Percentiles rank a stretch among this genome's conserved stretches.
phyloP scores from a whole-genome alignment of 163 green algal species.

The Scenedesmus sp. region DNA sequence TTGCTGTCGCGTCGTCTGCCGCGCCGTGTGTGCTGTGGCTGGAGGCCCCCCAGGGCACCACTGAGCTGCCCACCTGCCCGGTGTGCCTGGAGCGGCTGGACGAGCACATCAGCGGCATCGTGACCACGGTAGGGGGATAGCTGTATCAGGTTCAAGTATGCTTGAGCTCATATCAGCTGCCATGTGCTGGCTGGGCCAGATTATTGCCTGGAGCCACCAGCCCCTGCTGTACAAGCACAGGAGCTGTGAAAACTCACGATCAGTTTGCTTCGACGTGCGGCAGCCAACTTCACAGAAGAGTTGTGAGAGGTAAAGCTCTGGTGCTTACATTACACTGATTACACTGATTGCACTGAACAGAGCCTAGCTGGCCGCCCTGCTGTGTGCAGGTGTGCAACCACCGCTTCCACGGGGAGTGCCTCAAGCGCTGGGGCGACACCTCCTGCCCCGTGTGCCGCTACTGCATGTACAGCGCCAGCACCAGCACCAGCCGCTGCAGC shows the following conservation, averaged over 20 bases:
- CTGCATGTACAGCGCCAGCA: constrained; percentile 66
- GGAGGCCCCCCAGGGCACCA: constrained; percentile 73
- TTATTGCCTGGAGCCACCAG: too few species aligned
- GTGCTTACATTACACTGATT: too few species aligned
- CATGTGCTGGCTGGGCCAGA: too few species aligned
- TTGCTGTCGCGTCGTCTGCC: not conserved
- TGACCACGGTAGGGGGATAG: constrained; percentile 85
- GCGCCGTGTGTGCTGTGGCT: not conserved
- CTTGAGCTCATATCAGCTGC: too few species aligned
- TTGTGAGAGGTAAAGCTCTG: too few species aligned
- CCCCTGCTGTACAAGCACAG: too few species aligned
- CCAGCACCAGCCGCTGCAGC: constrained; percentile 69
- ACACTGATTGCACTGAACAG: not conserved
- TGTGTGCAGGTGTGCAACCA: constrained; percentile 93
- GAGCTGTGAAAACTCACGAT: too few species aligned
- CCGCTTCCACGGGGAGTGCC: constrained; percentile 96
- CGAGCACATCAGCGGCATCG: constrained; percentile 93
- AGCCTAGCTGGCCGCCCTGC: not conserved
- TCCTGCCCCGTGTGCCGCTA: constrained; percentile 97
- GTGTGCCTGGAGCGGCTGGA: constrained; percentile 98
- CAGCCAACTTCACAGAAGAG: too few species aligned
- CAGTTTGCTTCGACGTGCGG: too few species aligned
- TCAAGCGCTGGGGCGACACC: constrained; percentile 94
- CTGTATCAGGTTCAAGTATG: not conserved
- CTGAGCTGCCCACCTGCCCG: constrained; percentile 94